These are phyloP conservation scores for Coemansia erecta DNA, from an alignment of 192 early-diverging fungal species.

Conservation along the genomic window DNA sequence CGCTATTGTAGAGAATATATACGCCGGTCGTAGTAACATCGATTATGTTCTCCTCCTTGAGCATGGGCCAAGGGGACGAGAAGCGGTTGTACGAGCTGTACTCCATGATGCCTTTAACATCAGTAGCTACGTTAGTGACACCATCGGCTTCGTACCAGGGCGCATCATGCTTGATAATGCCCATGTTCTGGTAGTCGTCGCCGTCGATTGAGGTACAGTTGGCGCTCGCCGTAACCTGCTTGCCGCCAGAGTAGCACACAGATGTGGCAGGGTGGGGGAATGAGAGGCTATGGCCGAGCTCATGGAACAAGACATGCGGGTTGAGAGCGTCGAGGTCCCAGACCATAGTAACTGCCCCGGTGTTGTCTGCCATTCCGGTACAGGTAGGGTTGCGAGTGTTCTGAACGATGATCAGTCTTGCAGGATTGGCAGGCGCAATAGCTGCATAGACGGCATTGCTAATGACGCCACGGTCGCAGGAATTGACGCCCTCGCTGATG, in stretches of 20 bases:
- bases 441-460: neutral
- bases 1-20: neutral
- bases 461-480: neutral
- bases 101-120: neutral
- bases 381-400: neutral
- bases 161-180: neutral
- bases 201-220: too few relatives aligned
- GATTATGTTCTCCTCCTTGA: neutral
- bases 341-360: neutral
- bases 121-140: neutral
- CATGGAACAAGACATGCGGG: neutral
- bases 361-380: neutral
- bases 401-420: neutral
- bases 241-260: neutral
- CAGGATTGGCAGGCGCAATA: neutral
- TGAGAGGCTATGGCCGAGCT: neutral
- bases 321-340: neutral
- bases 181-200: neutral
- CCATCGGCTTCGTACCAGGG: neutral
- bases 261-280: neutral
- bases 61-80: neutral
- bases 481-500: neutral
- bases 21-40: neutral
- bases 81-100: neutral
- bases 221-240: neutral